A percentile compares a stretch with the other conserved stretches of the same genome.
phyloP scores from a whole-genome alignment of 306 rosid genomes.

The Cicer pinnatifidum region DNA sequence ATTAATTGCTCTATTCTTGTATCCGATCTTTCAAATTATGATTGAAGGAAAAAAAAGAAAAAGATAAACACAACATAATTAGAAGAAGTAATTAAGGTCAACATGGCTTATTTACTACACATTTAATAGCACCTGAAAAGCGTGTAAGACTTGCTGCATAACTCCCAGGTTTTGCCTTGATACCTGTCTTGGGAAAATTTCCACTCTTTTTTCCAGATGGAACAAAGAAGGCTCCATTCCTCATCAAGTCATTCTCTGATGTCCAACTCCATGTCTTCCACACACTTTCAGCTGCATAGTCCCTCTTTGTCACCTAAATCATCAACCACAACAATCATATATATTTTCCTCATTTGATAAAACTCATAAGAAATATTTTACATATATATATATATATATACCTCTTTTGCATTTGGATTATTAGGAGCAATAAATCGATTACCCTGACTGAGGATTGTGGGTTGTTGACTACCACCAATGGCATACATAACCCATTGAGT shows the following conservation, averaged over 20 bases:
- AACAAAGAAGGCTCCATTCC: constrained; percentile 56
- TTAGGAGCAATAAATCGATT: constrained; percentile 55
- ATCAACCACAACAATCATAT: neutral
- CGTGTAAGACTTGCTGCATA: constrained; percentile 50
- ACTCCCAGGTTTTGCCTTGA: constrained; percentile 48
- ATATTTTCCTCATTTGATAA: neutral
- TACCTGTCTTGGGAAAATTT: neutral
- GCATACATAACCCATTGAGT: constrained; percentile 71
- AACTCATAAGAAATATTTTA: neutral
- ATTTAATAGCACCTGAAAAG: constrained; percentile 57
- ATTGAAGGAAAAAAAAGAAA: neutral
- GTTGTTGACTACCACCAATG: constrained; percentile 61
- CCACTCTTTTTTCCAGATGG: constrained; percentile 24
- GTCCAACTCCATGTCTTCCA: constrained; percentile 65
- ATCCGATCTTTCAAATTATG: constrained; percentile 2
- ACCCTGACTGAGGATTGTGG: constrained; percentile 69
- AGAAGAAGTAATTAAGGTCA: constrained; percentile 21
- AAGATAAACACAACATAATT: constrained; percentile 4
- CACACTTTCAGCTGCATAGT: constrained; percentile 47
- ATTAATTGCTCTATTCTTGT: constrained; percentile 27
- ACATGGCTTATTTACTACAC: constrained; percentile 47
- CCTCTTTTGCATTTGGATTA: constrained; percentile 50
- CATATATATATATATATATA: neutral
- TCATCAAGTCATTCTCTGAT: constrained; percentile 57
- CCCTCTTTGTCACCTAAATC: constrained; percentile 64